Base-by-base conservation (phyloP, 75 land plant species). In the Larix kaempferi region DNA sequence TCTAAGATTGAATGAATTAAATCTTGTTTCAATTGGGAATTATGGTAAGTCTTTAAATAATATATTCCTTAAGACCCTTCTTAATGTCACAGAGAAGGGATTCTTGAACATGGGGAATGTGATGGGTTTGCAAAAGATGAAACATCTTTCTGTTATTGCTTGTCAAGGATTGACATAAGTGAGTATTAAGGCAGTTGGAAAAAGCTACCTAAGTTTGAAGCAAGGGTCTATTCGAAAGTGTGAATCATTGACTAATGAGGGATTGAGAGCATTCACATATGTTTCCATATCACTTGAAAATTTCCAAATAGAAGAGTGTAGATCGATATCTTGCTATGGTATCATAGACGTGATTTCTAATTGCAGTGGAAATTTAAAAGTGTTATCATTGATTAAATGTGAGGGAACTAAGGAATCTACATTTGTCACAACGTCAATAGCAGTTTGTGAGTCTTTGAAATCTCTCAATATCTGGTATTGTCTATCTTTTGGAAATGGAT, bases 151-250 rank as follows among this genome's bases (percentile, higher is more conserved):
- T 11, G 76, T 95, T 49, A 75, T 76, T 35, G 73, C 87, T 17
- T 95, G 98, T 81, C 72, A 35, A 15, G 93, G 92, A 2, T 74
- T 91, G 22, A 86, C 91, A 2, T 94, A 95, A 77, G 56, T 57
- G 5, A 84, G 85, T 1, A 22, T 56, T 29, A 37, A 56, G 29
- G 76, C 26, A 15, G 76, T 74, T 56, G 76, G 61, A 56, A 6
- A 59, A 27, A 61, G 59, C 10, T 74, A 33, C 59, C 6, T 16
- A 61, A 74, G 37, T 29, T 56, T 74, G 27, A 74, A 74, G 76
- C 33, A 74, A 49, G 26, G 55, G 8, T 74, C 35, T 74, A 16
- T 55, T 23, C 37, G 60, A 6, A 74, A 56, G 21, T 74, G 76
- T 56, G 73, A 39, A 23, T 37, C 52, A 69, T 7, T 74, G 33